Evolutionary conservation across 2,329 filamentous ascomycete species (phyloP).

Genomic region (Lasiodiplodia citricola): DNA sequence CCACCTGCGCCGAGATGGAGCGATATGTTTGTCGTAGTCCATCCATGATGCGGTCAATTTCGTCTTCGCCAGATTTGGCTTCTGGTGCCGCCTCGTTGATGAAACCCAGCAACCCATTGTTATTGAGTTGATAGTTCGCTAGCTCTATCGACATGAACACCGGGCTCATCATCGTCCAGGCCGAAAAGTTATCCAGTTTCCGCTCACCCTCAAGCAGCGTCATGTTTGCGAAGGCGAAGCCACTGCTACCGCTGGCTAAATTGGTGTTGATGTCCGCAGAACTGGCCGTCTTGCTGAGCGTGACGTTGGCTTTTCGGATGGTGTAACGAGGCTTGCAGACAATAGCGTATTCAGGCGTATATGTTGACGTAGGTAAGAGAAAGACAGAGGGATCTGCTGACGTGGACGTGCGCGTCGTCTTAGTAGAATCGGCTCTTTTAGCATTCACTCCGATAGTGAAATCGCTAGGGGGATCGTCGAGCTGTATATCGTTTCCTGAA

Average conservation of each 20-base stretch:
- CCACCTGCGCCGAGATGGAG: background rate
- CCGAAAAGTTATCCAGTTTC: background rate
- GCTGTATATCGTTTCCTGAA: background rate
- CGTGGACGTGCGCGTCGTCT: background rate
- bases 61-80: background rate
- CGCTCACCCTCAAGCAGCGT: background rate
- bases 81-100: background rate
- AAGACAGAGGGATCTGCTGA: background rate
- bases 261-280: background rate
- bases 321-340: background rate
- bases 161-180: background rate
- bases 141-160: background rate
- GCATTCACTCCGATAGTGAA: background rate
- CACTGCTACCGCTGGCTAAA: background rate
- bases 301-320: background rate
- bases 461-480: background rate
- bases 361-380: background rate
- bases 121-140: background rate
- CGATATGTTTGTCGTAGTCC: background rate
- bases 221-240: background rate
- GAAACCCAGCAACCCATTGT: background rate
- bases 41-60: background rate
- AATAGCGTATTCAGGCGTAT: background rate
- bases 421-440: background rate
- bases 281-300: background rate